A percentile compares a stretch with the other conserved stretches of the same genome.
phyloP scores from a whole-genome alignment of 164 flowering plant species.

The Nelumbo lutea region DNA sequence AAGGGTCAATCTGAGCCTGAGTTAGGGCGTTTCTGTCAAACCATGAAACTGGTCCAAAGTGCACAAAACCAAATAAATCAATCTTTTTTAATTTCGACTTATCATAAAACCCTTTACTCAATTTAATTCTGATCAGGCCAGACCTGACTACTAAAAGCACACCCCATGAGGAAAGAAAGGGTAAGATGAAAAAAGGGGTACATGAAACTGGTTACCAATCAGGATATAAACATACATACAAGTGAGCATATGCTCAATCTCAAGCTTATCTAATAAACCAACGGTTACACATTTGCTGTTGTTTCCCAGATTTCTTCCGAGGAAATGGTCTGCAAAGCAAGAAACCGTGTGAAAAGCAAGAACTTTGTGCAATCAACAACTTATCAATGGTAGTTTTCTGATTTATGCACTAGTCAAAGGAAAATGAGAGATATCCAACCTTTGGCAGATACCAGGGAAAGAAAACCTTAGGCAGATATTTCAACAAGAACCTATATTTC shows the following conservation, averaged over 20 bases:
- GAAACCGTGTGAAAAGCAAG: neutral
- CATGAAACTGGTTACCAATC: neutral
- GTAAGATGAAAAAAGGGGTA: neutral
- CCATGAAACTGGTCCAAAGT: neutral
- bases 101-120: neutral
- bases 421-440: too few species aligned
- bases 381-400: neutral
- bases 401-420: neutral
- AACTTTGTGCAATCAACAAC: neutral
- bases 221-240: constrained; percentile 18
- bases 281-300: constrained; percentile 54
- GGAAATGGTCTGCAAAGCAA: constrained; percentile 52
- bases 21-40: neutral
- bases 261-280: constrained; percentile 5
- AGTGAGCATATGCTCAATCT: constrained; percentile 5
- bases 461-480: too few species aligned
- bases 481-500: too few species aligned
- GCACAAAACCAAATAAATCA: neutral
- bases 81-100: neutral
- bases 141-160: neutral
- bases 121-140: neutral
- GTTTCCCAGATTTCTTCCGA: constrained; percentile 72
- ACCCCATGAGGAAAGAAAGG: neutral
- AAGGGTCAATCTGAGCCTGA: too few species aligned
- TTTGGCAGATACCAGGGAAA: too few species aligned